Conservation (phyloP, 2,329 filamentous ascomycete genomes). For the Colletotrichum gigasporum region DNA sequence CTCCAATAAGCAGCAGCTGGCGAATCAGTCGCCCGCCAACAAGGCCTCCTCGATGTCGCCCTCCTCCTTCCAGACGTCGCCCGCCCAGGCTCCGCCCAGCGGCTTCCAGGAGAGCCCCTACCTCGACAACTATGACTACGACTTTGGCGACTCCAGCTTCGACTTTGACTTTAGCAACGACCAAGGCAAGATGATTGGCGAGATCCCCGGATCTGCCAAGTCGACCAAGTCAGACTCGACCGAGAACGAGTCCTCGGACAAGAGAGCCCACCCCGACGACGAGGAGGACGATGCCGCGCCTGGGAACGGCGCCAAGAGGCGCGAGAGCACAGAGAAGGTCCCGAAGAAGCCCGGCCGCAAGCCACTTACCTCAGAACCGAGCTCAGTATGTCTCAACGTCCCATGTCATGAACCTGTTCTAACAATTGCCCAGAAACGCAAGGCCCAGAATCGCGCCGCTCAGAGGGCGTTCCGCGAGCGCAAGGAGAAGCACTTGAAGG, state of each 20-base stretch:
- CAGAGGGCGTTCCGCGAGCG: conserved; percentile 94
- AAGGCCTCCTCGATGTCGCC: conserved; percentile 57
- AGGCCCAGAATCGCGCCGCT: conserved; percentile 93
- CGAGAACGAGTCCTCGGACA: conserved; percentile 71
- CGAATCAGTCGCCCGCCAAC: conserved; percentile 45
- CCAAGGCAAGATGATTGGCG: conserved; percentile 78
- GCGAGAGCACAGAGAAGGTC: conserved; percentile 84
- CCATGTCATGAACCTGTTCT: background rate
- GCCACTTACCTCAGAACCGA: conserved; percentile 93
- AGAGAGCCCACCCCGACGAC: conserved; percentile 77
- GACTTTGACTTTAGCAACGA: conserved; percentile 71
- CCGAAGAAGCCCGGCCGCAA: conserved; percentile 97
- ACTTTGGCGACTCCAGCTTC: conserved; percentile 80
- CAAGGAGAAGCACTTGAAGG: conserved; percentile 90
- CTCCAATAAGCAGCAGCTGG: conserved; percentile 65
- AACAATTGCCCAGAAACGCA: conserved; percentile 75
- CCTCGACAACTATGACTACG: conserved; percentile 79
- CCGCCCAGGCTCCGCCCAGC: conserved; percentile 54
- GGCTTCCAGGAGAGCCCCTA: conserved; percentile 81
- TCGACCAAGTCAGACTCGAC: conserved; percentile 60
- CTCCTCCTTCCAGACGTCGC: conserved; percentile 59
- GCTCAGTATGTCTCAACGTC: conserved; percentile 73
- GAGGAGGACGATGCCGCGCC: conserved; percentile 69
- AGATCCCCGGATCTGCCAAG: conserved; percentile 70
- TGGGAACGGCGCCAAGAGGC: conserved; percentile 69